A percentile compares a stretch with the other conserved stretches of the same genome.
Evolutionary conservation across 2,329 filamentous ascomycete genomes (phyloP).

Genomic region (Biscogniauxia sp.): DNA sequence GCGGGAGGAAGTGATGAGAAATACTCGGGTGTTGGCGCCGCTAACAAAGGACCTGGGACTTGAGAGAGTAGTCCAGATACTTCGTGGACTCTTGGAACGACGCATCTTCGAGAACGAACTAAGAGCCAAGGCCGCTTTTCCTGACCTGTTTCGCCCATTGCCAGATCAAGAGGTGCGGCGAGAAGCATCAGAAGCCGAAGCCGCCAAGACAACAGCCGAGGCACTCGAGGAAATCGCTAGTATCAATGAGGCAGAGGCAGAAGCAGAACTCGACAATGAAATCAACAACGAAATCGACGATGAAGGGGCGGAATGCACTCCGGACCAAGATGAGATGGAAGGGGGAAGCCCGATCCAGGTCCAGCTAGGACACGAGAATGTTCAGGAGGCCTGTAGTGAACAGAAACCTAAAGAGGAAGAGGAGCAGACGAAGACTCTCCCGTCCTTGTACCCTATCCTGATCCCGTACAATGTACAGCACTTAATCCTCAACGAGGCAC

Average conservation of each 20-base stretch:
- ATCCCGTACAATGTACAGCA: slow-evolving; percentile 37
- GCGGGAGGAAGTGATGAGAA: slow-evolving; percentile 19
- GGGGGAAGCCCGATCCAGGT: not conserved
- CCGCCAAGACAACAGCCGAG: slow-evolving; percentile 27
- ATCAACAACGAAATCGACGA: slow-evolving; percentile 7
- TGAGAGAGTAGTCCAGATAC: slow-evolving; percentile 19
- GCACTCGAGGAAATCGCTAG: slow-evolving; percentile 26
- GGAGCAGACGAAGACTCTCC: slow-evolving; percentile 8
- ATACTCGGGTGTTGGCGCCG: slow-evolving; percentile 8
- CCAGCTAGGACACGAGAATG: not conserved
- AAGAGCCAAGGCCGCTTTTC: slow-evolving; percentile 34
- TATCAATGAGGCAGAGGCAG: slow-evolving; percentile 6
- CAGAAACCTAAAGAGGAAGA: not conserved
- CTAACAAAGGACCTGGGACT: slow-evolving; percentile 18
- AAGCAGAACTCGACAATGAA: slow-evolving; percentile 11
- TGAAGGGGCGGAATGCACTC: slow-evolving; percentile 2
- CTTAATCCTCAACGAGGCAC: slow-evolving; percentile 34
- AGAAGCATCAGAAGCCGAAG: slow-evolving; percentile 30
- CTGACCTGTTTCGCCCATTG: slow-evolving; percentile 31
- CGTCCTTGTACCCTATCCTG: slow-evolving; percentile 31
- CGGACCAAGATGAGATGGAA: slow-evolving; percentile 2
- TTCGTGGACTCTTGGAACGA: slow-evolving; percentile 23
- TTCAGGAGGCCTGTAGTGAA: not conserved
- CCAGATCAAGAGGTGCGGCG: slow-evolving; percentile 25
- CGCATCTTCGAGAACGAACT: slow-evolving; percentile 33